A percentile compares a stretch with the other conserved stretches of the same genome.
Evolutionary conservation across 2,329 filamentous ascomycete species (phyloP).

Genomic region (Zymoseptoria brevis): DNA sequence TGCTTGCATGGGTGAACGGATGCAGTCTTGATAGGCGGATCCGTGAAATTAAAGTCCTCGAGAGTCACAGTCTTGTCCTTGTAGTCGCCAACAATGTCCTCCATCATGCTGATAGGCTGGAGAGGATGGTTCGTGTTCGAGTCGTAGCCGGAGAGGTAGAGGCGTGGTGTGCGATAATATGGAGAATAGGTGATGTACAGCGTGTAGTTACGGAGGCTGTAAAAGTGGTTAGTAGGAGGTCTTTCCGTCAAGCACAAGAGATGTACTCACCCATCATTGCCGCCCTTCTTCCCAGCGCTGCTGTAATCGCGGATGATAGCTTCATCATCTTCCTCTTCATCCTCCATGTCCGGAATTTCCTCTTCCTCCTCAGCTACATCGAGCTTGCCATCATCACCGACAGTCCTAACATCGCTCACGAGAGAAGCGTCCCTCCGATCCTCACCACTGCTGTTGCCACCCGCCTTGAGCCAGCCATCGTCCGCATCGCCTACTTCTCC

Average conservation of each 20-base stretch:
- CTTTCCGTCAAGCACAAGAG: neutral
- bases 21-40: constrained; percentile 87
- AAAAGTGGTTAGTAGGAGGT: constrained; percentile 21
- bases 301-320: constrained; percentile 78
- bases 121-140: constrained; percentile 55
- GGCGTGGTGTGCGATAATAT: constrained; percentile 89
- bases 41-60: constrained; percentile 94
- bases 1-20: constrained; percentile 96
- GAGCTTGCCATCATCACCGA: constrained; percentile 82
- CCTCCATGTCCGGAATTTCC: constrained; percentile 97
- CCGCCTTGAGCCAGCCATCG: constrained; percentile 87
- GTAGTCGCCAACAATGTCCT: constrained; percentile 92
- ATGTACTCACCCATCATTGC: constrained; percentile 47
- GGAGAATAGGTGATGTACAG: constrained; percentile 97
- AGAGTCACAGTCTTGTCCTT: constrained; percentile 98
- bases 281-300: constrained; percentile 34
- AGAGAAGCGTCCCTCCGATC: constrained; percentile 47
- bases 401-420: constrained; percentile 74
- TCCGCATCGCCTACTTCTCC: constrained; percentile 50
- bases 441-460: constrained; percentile 59
- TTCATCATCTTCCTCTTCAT: constrained; percentile 87
- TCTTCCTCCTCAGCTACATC: constrained; percentile 65
- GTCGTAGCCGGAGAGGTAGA: constrained; percentile 92
- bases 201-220: constrained; percentile 74
- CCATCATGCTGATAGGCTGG: constrained; percentile 81